Evolutionary conservation across 192 early-diverging fungal genomes (phyloP), one percentile per base, ranked within the genome.

Genomic region (Podochytrium sp.): DNA sequence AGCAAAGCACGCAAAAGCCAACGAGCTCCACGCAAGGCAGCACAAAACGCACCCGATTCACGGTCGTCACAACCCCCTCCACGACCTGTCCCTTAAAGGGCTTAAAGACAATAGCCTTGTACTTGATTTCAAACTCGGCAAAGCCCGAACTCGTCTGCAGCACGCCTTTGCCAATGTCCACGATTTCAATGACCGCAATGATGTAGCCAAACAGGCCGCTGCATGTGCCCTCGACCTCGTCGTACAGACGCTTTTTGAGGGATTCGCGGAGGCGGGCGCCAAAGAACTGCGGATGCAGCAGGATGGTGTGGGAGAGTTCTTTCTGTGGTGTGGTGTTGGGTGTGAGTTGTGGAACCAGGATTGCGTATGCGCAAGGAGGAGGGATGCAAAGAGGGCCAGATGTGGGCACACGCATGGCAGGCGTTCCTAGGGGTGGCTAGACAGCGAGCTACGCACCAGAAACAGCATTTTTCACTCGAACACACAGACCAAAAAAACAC

Each of bases 41-140:
- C n/a, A n/a, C n/a, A 25, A 59, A 27, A 23, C 41, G 32, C 80
- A 94, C 92, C 87, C 95, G 92, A 74, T 92, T 97, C 4, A 99
- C 96, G 51, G 86, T 91, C 0, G 90, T 93, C 57, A 83, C 81
- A 4, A 95, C 87, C 0, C 92, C 96, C 79, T 99, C 96, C 6
- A 98, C 84, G 6, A 99, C 98, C 81, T 98, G 93, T 56, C 94
- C 93, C 69, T 92, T 97, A 84, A 96, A 99, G 18, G 96, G 96
- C 76, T 96, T 98, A 71, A 98, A 96, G 2, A 99, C 93, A 77
- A 99, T 92, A 2, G 98, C 98, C 64, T 94, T 92, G 81, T 99
- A 87, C 88, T 43, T 85, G 49, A 99, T 90, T 38, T 87, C 86
- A 74, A 95, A 99, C 82, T 99, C 96, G n/a, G 96, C 96, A 23